A percentile compares a stretch with the other conserved stretches of the same genome.
Conservation (phyloP, 176 grass and related monocot species). For the Pharus latifolius region DNA sequence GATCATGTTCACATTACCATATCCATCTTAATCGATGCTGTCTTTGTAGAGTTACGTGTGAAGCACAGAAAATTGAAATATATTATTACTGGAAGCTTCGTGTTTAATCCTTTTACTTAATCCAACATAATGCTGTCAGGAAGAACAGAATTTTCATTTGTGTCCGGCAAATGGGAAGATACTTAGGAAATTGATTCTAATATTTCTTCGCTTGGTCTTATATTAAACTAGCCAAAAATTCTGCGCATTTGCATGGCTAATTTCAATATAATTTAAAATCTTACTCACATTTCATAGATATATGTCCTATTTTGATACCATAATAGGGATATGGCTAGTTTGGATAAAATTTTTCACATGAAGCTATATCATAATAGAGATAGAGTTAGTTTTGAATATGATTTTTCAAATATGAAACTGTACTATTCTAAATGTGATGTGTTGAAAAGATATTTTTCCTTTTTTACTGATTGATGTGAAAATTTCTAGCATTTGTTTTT, state of each 20-base stretch:
- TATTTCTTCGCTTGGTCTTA: constrained; percentile 7
- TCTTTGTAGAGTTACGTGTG: constrained; percentile 36
- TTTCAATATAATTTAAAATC: too few species aligned
- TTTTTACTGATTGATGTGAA: too few species aligned
- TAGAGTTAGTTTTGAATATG: too few species aligned
- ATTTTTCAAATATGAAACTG: too few species aligned
- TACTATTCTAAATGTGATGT: too few species aligned
- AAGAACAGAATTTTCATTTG: constrained; percentile 23
- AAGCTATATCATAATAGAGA: too few species aligned
- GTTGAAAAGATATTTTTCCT: too few species aligned
- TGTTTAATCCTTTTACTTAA: constrained; percentile 21
- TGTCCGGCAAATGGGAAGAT: not conserved
- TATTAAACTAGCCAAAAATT: too few species aligned
- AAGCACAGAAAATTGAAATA: constrained; percentile 9
- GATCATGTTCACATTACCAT: constrained; percentile 48
- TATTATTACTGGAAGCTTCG: constrained; percentile 49
- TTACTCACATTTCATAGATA: not conserved
- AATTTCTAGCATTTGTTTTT: too few species aligned
- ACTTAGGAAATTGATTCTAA: not conserved
- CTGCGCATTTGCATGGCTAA: too few species aligned
- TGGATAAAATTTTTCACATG: too few species aligned
- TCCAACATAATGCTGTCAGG: constrained; percentile 18
- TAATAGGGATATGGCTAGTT: too few species aligned
- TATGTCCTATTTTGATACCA: not conserved
- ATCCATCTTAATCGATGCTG: constrained; percentile 36